Evolutionary conservation across 495 filamentous ascomycete genomes (phyloP).

Genomic region (Diplogelasinospora grovesii): DNA sequence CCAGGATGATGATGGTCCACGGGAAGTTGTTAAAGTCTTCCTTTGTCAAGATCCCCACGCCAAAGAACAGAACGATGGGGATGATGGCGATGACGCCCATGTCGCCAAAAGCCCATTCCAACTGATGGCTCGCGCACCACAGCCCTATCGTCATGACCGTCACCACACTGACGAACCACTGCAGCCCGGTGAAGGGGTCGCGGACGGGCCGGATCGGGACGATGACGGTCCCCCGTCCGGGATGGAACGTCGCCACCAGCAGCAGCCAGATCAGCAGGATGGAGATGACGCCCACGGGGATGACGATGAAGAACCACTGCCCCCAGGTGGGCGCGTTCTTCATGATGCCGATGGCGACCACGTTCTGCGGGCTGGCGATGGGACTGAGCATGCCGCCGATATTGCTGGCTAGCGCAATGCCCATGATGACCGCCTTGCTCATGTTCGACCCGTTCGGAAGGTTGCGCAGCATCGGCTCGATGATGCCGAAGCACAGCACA

Average conservation of each 20-base stretch:
- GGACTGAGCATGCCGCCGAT: constrained; percentile 94
- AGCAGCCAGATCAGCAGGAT: constrained; percentile 86
- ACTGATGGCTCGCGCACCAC: constrained; percentile 87
- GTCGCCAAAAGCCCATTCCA: constrained; percentile 83
- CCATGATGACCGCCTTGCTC: constrained; percentile 90
- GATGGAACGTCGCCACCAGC: constrained; percentile 76
- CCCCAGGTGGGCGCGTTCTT: constrained; percentile 72
- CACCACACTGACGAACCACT: constrained; percentile 85
- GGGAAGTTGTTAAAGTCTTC: constrained; percentile 99
- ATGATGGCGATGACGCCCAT: constrained; percentile 99
- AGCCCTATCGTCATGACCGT: constrained; percentile 83
- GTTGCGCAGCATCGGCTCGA: constrained; percentile 92
- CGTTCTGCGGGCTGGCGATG: constrained; percentile 95
- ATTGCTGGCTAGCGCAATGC: constrained; percentile 91
- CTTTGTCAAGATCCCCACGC: constrained; percentile 93
- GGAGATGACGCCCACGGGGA: constrained; percentile 87
- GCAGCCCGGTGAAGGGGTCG: constrained; percentile 79
- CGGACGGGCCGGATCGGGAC: constrained; percentile 83
- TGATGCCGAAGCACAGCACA: constrained; percentile 96
- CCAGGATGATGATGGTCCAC: constrained; percentile 99
- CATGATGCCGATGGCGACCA: constrained; percentile 96
- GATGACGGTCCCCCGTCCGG: constrained; percentile 78
- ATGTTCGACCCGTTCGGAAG: constrained; percentile 83
- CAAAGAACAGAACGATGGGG: constrained; percentile 92
- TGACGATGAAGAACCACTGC: constrained; percentile 91